Base-by-base conservation (phyloP, 2,329 filamentous ascomycete species). In the Xylaria digitata region DNA sequence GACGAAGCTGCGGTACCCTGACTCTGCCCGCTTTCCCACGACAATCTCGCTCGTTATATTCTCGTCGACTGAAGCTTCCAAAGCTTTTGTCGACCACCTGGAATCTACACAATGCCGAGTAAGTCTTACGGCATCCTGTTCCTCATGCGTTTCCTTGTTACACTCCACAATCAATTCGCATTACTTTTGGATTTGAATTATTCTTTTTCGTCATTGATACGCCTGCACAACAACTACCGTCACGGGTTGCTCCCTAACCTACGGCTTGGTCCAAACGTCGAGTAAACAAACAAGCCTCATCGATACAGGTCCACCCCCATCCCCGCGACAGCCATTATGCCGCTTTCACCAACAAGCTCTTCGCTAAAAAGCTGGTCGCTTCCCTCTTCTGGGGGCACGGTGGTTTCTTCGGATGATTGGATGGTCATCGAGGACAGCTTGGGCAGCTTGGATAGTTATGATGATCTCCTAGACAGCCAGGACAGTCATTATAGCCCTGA, bases 71-170 rank as follows among this genome's bases (percentile, higher is more conserved):
- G 68, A 64, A 68, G 68, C 66, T 59, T 52, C 45, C 15, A 21
- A 15, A 59, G 63, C 64, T 67, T 66, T 56, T 23, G 61, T 67
- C 62, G 50, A 50, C 52, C 48, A 21, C 17, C 30, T 26, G 40
- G 53, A 48, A 63, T 42, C 34, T 63, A 63, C 67, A 74, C 67
- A 48, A 76, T 76, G 74, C 74, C 72, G 54, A 75, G 74, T 76
- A 75, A 75, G 74, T 75, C 42, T 32, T 32, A n/a, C 17, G 49
- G 30, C 45, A n/a, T 32, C 37, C 56, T 68, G 8, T 54, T 43
- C 23, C 13, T 26, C 3, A 40, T 23, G 11, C 23, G 11, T 53
- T 54, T 59, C 42, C 37, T 52, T 60, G 40, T 37, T 11, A 42
- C 37, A 21, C 58, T 32, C 61, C n/a, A 49, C 53, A 23, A n/a